phyloP scores from a whole-genome alignment of 2,329 filamentous ascomycete species.

The Curvularia hawaiiensis region DNA sequence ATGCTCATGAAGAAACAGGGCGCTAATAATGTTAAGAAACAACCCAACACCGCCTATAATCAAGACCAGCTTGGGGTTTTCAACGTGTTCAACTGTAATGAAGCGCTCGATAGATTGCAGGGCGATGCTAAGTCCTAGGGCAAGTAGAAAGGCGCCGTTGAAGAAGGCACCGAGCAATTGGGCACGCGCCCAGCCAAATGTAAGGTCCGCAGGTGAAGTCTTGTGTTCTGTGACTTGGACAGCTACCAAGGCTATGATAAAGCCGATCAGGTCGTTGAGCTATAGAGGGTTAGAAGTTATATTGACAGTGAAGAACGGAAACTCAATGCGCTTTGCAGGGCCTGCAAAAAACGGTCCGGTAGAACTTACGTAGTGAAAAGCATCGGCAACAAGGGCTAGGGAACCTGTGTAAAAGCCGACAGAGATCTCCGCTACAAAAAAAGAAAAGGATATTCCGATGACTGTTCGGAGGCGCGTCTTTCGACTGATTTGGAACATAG shows the following conservation, averaged over 20 bases:
- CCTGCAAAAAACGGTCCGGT: background rate
- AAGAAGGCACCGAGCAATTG: constrained; percentile 79
- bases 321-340: background rate
- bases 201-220: constrained; percentile 63
- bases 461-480: constrained; percentile 46
- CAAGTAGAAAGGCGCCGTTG: constrained; percentile 76
- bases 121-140: constrained; percentile 73
- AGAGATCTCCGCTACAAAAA: constrained; percentile 58
- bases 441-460: constrained; percentile 54
- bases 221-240: constrained; percentile 62
- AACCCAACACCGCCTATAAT: constrained; percentile 73
- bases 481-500: constrained; percentile 37
- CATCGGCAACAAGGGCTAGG: constrained; percentile 74
- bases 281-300: constrained; percentile 37
- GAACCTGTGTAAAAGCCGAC: constrained; percentile 74
- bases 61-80: constrained; percentile 69
- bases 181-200: constrained; percentile 79
- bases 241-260: constrained; percentile 68
- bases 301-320: too few relatives aligned
- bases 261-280: constrained; percentile 74
- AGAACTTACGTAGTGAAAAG: constrained; percentile 73
- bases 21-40: constrained; percentile 69
- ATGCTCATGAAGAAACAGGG: constrained; percentile 63
- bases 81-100: constrained; percentile 60
- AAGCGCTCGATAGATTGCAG: constrained; percentile 76